Conservation (phyloP, 129 eudicot species). For the Artemisia annua region DNA sequence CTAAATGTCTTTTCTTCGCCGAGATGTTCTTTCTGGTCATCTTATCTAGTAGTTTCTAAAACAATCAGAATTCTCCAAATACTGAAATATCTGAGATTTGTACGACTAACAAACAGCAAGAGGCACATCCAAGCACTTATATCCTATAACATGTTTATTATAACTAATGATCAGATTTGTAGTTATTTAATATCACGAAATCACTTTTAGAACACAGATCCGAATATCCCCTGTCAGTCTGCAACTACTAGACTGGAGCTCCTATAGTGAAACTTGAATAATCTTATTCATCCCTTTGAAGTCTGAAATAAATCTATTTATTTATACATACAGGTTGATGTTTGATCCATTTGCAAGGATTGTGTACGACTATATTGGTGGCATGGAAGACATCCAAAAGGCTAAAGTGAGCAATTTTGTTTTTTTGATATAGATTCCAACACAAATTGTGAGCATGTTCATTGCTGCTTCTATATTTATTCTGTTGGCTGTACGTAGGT, state of each 20-base stretch:
- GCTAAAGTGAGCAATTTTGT: slow-evolving; percentile 54
- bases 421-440: slow-evolving; percentile 18
- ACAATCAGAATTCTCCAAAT: background rate
- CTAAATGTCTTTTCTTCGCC: background rate
- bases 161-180: too few relatives aligned
- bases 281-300: background rate
- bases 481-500: slow-evolving; percentile 41
- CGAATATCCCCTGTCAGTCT: slow-evolving; percentile 2
- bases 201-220: background rate
- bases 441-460: background rate
- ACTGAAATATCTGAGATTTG: background rate
- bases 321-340: slow-evolving; percentile 57
- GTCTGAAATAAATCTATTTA: background rate
- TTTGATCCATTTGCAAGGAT: slow-evolving; percentile 63
- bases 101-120: too few relatives aligned
- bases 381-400: slow-evolving; percentile 61
- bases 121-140: background rate
- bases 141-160: too few relatives aligned
- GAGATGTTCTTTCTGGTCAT: background rate
- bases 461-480: slow-evolving; percentile 6
- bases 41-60: background rate
- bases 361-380: slow-evolving; percentile 68
- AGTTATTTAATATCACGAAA: background rate
- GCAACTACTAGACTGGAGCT: slow-evolving; percentile 3
- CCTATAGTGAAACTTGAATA: background rate